Percentiles rank a stretch among this genome's conserved stretches.
phyloP scores from a whole-genome alignment of 2,329 filamentous ascomycete genomes.

The Dothiorella sarmentorum region DNA sequence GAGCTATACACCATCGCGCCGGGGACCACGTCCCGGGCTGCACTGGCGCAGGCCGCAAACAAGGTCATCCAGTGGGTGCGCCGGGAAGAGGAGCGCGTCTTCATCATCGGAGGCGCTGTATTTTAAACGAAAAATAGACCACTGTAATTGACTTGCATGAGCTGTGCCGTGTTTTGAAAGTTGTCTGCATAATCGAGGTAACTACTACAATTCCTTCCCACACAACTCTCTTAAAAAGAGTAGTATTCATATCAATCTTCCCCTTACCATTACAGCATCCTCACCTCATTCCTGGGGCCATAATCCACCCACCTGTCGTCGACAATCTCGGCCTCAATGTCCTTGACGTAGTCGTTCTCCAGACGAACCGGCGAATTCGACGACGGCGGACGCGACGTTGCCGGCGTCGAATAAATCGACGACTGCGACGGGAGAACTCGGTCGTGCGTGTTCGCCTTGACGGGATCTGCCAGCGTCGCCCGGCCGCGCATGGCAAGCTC shows the following conservation, averaged over 20 bases:
- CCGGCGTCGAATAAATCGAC: not conserved
- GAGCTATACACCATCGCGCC: constrained; percentile 95
- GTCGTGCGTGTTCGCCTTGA: not conserved
- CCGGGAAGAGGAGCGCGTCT: constrained; percentile 86
- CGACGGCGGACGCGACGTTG: not conserved
- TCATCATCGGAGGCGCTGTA: constrained; percentile 96
- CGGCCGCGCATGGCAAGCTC: not conserved
- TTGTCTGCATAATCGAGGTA: not conserved
- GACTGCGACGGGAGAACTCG: not conserved
- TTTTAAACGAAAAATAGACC: constrained; percentile 33
- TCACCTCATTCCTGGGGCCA: not conserved
- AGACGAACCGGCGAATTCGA: not conserved
- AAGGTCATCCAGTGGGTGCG: constrained; percentile 89
- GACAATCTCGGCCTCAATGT: not conserved
- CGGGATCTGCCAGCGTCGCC: not conserved
- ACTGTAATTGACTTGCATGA: not conserved
- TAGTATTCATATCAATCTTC: not conserved
- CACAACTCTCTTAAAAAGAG: no score
- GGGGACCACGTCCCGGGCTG: constrained; percentile 58
- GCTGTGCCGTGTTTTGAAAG: no score
- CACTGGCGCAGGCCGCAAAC: constrained; percentile 81
- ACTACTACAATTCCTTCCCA: no score
- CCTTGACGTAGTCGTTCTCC: not conserved
- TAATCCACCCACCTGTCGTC: constrained; percentile 7
- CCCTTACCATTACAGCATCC: not conserved